Conservation (phyloP, 1,284 basidiomycete species). For the Ustilago nuda region DNA sequence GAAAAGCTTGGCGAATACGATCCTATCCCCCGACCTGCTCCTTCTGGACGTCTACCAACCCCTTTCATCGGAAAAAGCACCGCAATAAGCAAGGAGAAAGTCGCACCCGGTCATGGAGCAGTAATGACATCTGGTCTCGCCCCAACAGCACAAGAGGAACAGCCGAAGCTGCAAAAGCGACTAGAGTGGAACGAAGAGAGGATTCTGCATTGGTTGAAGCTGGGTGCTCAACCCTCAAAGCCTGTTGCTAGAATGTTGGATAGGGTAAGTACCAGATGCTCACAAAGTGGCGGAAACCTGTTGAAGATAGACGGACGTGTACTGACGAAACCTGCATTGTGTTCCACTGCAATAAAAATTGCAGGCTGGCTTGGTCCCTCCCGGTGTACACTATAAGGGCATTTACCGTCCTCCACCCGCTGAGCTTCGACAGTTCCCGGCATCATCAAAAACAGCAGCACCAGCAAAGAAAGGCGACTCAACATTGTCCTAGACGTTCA, state of each 20-base stretch:
- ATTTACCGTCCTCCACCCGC: slow-evolving; percentile 50
- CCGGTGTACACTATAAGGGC: slow-evolving; percentile 60
- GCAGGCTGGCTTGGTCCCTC: slow-evolving; percentile 56
- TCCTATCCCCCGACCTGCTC: slow-evolving; percentile 72
- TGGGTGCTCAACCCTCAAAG: slow-evolving; percentile 85
- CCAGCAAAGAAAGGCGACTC: background rate
- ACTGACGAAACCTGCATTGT: slow-evolving; percentile 1
- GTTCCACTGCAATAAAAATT: background rate
- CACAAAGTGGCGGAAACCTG: background rate
- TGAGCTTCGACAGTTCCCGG: background rate
- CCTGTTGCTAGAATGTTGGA: slow-evolving; percentile 82
- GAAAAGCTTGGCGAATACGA: slow-evolving; percentile 90
- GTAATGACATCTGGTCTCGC: slow-evolving; percentile 56
- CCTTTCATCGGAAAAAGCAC: slow-evolving; percentile 17
- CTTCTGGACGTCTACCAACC: slow-evolving; percentile 18
- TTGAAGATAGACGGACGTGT: too few species aligned
- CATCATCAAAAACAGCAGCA: background rate
- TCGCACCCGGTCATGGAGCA: slow-evolving; percentile 42
- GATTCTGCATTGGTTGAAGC: slow-evolving; percentile 87
- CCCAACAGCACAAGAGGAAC: background rate
- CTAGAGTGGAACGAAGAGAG: slow-evolving; percentile 90
- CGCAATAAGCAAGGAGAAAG: background rate
- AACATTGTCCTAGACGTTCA: background rate
- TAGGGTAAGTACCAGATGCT: slow-evolving; percentile 75
- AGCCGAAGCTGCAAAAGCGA: slow-evolving; percentile 74